Evolutionary conservation across 306 rosid species (phyloP).

Genomic region (Boehmeria nivea): DNA sequence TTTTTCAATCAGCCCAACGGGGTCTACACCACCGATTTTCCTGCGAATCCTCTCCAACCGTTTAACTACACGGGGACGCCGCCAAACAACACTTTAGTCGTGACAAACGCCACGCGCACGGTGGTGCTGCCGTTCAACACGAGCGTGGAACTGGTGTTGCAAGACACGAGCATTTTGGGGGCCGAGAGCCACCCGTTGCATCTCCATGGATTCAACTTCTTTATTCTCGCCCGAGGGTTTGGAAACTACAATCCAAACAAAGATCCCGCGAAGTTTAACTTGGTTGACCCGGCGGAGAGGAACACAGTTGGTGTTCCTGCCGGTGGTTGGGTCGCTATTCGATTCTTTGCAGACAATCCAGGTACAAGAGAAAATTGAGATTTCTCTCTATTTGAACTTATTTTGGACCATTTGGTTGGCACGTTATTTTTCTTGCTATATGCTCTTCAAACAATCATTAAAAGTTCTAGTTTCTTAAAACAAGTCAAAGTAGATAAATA

Average conservation of each 20-base stretch:
- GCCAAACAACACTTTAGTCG: constrained; percentile 62
- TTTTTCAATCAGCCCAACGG: constrained; percentile 39
- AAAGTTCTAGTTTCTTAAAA: neutral
- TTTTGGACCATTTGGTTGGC: too few relatives aligned
- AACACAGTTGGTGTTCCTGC: constrained; percentile 63
- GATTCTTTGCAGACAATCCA: constrained; percentile 75
- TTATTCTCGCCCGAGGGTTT: constrained; percentile 65
- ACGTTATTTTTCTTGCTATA: too few relatives aligned
- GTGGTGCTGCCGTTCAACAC: constrained; percentile 61
- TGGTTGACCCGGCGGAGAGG: constrained; percentile 66
- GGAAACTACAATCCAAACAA: constrained; percentile 64
- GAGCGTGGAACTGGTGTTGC: constrained; percentile 71
- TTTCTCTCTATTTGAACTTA: too few relatives aligned
- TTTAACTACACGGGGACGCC: constrained; percentile 77
- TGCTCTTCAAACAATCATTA: too few relatives aligned
- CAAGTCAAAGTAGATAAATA: neutral
- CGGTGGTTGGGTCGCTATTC: constrained; percentile 75
- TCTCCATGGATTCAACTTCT: constrained; percentile 78
- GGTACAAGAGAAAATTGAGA: too few relatives aligned
- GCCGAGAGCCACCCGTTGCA: constrained; percentile 88
- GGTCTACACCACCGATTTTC: constrained; percentile 58
- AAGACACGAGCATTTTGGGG: constrained; percentile 59
- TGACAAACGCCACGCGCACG: constrained; percentile 48
- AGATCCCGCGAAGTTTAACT: constrained; percentile 58
- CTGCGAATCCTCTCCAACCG: constrained; percentile 37